These are phyloP conservation scores for Hymenoscyphus linearis DNA, from an alignment of 2,329 filamentous ascomycete genomes.

Conservation along the genomic window DNA sequence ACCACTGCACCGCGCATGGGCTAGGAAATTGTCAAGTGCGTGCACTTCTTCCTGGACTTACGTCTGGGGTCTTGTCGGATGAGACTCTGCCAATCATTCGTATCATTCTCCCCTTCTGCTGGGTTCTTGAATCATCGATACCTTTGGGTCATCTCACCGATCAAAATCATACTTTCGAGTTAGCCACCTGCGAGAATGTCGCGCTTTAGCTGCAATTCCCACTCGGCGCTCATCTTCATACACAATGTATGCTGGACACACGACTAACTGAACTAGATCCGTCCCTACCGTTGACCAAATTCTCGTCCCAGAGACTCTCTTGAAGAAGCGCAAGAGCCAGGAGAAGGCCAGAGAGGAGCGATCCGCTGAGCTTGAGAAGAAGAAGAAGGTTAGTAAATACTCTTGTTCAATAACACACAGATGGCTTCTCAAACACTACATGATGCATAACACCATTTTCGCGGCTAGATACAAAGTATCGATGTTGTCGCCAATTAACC, in stretches of 20 bases:
- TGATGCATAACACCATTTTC: conserved; percentile 85
- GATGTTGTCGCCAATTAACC: conserved; percentile 98
- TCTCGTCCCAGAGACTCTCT: conserved; percentile 96
- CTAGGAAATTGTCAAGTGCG: conserved; percentile 24
- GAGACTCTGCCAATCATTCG: conserved; percentile 44
- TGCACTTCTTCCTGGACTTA: conserved; percentile 43
- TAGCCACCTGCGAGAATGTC: conserved; percentile 83
- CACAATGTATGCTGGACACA: conserved; percentile 55
- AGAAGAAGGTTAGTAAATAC: conserved; percentile 65
- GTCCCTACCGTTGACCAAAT: conserved; percentile 93
- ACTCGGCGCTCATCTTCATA: conserved; percentile 72
- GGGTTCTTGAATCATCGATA: conserved; percentile 25
- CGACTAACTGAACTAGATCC: conserved; percentile 80
- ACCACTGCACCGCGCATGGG: conserved; percentile 13
- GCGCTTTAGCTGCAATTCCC: conserved; percentile 87
- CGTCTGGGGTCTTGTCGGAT: conserved; percentile 72
- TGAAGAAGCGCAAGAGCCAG: conserved; percentile 99
- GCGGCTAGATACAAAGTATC: conserved; percentile 86
- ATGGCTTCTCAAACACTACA: conserved; percentile 38
- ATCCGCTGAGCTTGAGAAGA: conserved; percentile 72
- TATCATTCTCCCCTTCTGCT: conserved; percentile 13
- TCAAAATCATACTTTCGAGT: conserved; percentile 76
- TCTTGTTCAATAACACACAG: conserved; percentile 21
- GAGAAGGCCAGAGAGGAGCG: conserved; percentile 97
- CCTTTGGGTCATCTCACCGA: conserved; percentile 55